Base-by-base conservation (phyloP, 257 asterid species). In the Solanum acaule region DNA sequence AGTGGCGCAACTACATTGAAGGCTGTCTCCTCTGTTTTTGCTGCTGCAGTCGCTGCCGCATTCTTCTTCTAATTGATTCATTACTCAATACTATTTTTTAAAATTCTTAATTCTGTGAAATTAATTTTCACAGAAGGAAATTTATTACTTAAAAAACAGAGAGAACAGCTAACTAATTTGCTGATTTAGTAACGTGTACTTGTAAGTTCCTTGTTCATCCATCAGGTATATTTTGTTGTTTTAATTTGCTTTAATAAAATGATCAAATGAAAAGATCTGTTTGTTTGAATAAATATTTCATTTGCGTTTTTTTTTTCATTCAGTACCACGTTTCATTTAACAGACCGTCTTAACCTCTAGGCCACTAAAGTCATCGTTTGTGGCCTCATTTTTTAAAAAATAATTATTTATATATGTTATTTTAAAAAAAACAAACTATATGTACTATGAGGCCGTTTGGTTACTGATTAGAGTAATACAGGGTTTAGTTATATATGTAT, bases 41-140 rank as follows among this genome's bases (percentile, higher is more conserved):
- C 88, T 12, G 91, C 90, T 20, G 95, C 91, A 20, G 90, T 91
- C 2, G 90, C 89, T 2, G 94, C 90, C 87, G 95, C 94, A 75
- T 83, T 91, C 87, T 94, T 94, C 89, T 75, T 91, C 90, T 87
- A 44, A 86, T 9, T 35, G 1, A 86, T 40, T 22, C 11, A 59
- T 59, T 59, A 59, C 20, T 59, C 10, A 59, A 8, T 59, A 8
- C 68, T 59, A 20, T 3, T 56, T 56, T 73, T 12, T n/a, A 0
- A 11, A 14, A 6, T 25, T 42, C 6, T 27, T 34, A 20, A 22
- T 79, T 77, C 61, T n/a, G 34, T 40, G 61, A n/a, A 77, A 16
- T 44, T 12, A 44, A 3, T 33, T 27, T 46, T 46, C 20, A 46
- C 56, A 14, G 56, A 46, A 1, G 18, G 56, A 46, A 46, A 46